Base-by-base conservation (phyloP, 2,329 filamentous ascomycete species). In the Ophiostoma sp. region DNA sequence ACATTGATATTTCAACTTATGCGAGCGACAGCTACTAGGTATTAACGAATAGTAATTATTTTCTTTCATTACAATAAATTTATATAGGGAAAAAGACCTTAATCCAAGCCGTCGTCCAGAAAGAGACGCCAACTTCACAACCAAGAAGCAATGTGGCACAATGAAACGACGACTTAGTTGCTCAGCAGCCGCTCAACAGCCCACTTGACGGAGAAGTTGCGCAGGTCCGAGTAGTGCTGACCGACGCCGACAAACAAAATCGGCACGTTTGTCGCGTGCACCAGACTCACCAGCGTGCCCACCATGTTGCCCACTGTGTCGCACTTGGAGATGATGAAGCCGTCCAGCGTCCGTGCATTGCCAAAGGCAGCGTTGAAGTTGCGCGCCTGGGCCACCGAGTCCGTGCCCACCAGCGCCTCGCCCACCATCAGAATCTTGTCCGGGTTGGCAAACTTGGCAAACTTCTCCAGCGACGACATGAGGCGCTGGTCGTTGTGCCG, bases 301-400 rank as follows among this genome's bases (percentile, higher is more conserved):
- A 97, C 93, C 94, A 98, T 98, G 81, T 97, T 94, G n/a, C 95
- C 96, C 52, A 99, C 96, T 0, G 95, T 99, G 81, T 99, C 95
- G 79, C 95, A 98, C 81, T 99, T 99, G 72, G 90, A 94, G 76
- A 99, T 97, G 78, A 99, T 97, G 80, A 99, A 99, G 6, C 95
- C 95, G 80, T 99, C 96, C 52, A 99, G 85, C 36, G 87, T 87
- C 71, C 94, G 85, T 17, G 88, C 89, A 5, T 87, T 84, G 41
- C 95, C 96, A 80, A 99, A 98, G 1, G 92, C 91, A 52, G 90
- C 88, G 77, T 97, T 97, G 83, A 99, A 99, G 81, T 97, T 97
- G 76, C 94, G 87, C 3, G 96, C 95, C 81, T 99, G 95, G 67
- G 93, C 93, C 31, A 99, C 95, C 4, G 91, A 93, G 80, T 99